Conservation (phyloP, 352 stramenopile genomes). For the Phytopythium cucurbitacearum region DNA sequence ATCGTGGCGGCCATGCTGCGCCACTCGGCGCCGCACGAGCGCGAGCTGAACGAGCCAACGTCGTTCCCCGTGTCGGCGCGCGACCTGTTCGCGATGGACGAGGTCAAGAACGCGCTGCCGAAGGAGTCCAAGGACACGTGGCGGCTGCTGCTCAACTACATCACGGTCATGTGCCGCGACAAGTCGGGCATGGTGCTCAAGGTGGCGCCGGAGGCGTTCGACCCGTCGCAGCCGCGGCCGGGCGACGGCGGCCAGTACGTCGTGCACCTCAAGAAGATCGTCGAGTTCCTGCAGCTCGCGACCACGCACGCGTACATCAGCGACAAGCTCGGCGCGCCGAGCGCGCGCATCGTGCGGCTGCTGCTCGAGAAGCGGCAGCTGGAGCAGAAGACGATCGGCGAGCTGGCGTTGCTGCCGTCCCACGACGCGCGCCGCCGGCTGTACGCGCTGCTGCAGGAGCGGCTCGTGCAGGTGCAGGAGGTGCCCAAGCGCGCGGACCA, state of each 20-base stretch:
- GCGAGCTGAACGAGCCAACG: slow-evolving; percentile 74
- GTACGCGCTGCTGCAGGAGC: slow-evolving; percentile 76
- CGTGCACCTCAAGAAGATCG: slow-evolving; percentile 88
- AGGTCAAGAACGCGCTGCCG: slow-evolving; percentile 67
- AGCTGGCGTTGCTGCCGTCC: slow-evolving; percentile 77
- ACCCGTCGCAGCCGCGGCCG: slow-evolving; percentile 43
- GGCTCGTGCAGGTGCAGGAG: slow-evolving; percentile 80
- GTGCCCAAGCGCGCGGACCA: slow-evolving; percentile 86
- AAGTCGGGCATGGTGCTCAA: slow-evolving; percentile 89
- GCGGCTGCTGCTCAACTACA: slow-evolving; percentile 84
- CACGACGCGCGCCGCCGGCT: slow-evolving; percentile 78
- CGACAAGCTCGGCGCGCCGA: slow-evolving; percentile 77
- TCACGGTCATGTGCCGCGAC: slow-evolving; percentile 87
- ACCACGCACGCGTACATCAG: slow-evolving; percentile 79
- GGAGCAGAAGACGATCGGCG: slow-evolving; percentile 83
- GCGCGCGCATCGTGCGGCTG: slow-evolving; percentile 79
- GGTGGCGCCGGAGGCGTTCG: slow-evolving; percentile 62
- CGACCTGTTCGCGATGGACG: slow-evolving; percentile 65
- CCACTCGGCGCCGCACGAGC: slow-evolving; percentile 78
- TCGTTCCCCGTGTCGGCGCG: slow-evolving; percentile 74
- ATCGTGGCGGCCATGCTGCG: slow-evolving; percentile 78
- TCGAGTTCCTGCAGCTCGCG: slow-evolving; percentile 69
- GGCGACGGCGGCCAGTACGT: slow-evolving; percentile 85
- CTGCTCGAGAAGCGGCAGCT: slow-evolving; percentile 85
- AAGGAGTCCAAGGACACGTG: slow-evolving; percentile 78